These are phyloP conservation scores for Debaryomyces subglobosus DNA, from an alignment of 1,139 yeast species.

Conservation along the genomic window DNA sequence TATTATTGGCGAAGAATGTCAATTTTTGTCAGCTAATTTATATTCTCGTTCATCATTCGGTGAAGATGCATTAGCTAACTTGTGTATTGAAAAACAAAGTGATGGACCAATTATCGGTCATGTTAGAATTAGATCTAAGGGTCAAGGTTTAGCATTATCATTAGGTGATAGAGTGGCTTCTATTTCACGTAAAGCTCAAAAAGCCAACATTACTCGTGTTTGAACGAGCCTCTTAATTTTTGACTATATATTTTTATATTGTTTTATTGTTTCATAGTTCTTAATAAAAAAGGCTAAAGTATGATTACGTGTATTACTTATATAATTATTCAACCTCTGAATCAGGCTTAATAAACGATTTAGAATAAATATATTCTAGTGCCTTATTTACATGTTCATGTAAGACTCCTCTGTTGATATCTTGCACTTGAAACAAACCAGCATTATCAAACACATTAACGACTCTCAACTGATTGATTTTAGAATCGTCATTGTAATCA, in stretches of 20 bases:
- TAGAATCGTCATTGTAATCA: slow-evolving; percentile 19
- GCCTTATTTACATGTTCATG: slow-evolving; percentile 17
- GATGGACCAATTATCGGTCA: slow-evolving; percentile 88
- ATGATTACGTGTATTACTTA: slow-evolving; percentile 1
- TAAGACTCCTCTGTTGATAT: slow-evolving; percentile 20
- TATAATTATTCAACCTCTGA: not conserved
- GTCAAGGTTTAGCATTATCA: slow-evolving; percentile 94
- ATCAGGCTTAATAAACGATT: slow-evolving; percentile 8
- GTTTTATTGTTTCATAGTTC: slow-evolving; percentile 6
- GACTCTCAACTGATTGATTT: slow-evolving; percentile 21
- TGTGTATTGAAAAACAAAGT: slow-evolving; percentile 83
- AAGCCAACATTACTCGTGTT: slow-evolving; percentile 25
- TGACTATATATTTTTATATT: slow-evolving; percentile 9
- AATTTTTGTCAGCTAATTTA: slow-evolving; percentile 90
- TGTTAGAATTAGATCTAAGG: slow-evolving; percentile 95
- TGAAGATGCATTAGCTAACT: slow-evolving; percentile 95
- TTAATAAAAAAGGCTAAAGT: not conserved
- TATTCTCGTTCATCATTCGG: slow-evolving; percentile 95
- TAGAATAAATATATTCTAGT: slow-evolving; percentile 18
- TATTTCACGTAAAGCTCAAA: slow-evolving; percentile 59
- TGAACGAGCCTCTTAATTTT: slow-evolving; percentile 13
- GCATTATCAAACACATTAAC: slow-evolving; percentile 32
- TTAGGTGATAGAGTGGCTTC: slow-evolving; percentile 93
- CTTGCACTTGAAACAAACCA: slow-evolving; percentile 26
- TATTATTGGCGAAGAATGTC: slow-evolving; percentile 81